phyloP scores from a whole-genome alignment of 306 rosid species.

The Begonia loranthoides region DNA sequence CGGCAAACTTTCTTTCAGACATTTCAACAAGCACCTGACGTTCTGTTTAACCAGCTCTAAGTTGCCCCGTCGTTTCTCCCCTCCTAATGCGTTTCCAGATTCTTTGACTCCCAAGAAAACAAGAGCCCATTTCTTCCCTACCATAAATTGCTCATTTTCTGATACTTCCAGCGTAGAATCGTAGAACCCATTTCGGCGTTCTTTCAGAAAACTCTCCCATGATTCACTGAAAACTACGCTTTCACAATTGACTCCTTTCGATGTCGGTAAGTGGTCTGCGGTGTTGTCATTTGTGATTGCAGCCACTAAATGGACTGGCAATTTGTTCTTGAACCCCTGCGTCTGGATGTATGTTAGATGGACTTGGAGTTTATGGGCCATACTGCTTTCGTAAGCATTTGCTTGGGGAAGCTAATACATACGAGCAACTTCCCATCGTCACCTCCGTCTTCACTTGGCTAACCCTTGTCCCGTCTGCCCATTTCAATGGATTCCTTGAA shows the following conservation, averaged over 20 bases:
- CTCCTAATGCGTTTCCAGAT: conserved; percentile 16
- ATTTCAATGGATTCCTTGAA: conserved; percentile 84
- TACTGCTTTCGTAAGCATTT: conserved; percentile 51
- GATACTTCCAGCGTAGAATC: conserved; percentile 31
- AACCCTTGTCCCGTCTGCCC: conserved; percentile 77
- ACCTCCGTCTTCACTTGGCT: conserved; percentile 84
- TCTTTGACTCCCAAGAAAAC: conserved; percentile 13
- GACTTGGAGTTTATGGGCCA: conserved; percentile 71
- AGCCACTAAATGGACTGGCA: conserved; percentile 51
- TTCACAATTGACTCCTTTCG: conserved; percentile 54
- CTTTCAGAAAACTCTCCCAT: conserved; percentile 28
- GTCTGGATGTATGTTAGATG: conserved; percentile 97
- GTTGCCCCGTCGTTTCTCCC: conserved; percentile 15
- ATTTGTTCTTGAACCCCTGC: conserved; percentile 54
- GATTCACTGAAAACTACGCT: conserved; percentile 41
- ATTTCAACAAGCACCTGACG: conserved; percentile 35
- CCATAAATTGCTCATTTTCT: conserved; percentile 36
- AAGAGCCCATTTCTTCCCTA: conserved; percentile 18
- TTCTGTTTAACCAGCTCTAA: conserved; percentile 7
- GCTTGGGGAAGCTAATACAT: conserved; percentile 47
- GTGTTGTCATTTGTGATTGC: conserved; percentile 41
- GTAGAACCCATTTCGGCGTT: conserved; percentile 28
- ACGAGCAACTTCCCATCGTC: conserved; percentile 72
- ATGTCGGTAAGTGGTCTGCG: conserved; percentile 58
- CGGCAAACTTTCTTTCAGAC: conserved; percentile 34